Percentiles rank a stretch among this genome's conserved stretches.
These are phyloP conservation scores for Cordyceps farinosa DNA, from an alignment of 2,329 filamentous ascomycete genomes.

Conservation along the genomic window DNA sequence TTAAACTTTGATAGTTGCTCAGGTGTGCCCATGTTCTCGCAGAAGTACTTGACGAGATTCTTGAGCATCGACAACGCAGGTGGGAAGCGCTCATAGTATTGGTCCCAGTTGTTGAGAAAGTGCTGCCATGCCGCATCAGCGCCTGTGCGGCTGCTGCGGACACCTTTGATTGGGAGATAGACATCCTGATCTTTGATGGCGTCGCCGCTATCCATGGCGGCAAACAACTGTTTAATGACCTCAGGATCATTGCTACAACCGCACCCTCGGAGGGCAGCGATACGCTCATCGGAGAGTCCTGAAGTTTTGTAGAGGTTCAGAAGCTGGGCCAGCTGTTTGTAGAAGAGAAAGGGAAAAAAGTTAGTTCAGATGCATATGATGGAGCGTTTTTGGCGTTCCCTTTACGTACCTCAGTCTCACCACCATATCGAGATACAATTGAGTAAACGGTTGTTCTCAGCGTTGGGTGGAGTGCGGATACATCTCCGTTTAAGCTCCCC, in stretches of 20 bases:
- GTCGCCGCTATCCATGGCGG: conserved; percentile 63
- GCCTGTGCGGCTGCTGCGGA: conserved; percentile 73
- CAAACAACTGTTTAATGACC: conserved; percentile 77
- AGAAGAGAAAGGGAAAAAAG: background rate
- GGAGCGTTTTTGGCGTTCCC: too few species aligned
- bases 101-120: conserved; percentile 84
- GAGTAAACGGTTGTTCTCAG: conserved; percentile 82
- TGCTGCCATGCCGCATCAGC: conserved; percentile 77
- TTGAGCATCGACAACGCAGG: conserved; percentile 83
- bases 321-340: conserved; percentile 68
- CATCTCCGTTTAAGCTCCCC: conserved; percentile 77
- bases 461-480: conserved; percentile 83
- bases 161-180: conserved; percentile 79
- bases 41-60: conserved; percentile 77
- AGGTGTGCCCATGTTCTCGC: conserved; percentile 71
- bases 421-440: conserved; percentile 79
- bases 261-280: conserved; percentile 79
- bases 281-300: conserved; percentile 70
- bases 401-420: conserved; percentile 65
- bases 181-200: conserved; percentile 94
- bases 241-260: conserved; percentile 73
- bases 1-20: conserved; percentile 73
- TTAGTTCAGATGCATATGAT: background rate
- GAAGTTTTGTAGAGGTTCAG: conserved; percentile 58
- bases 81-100: conserved; percentile 66